Percentiles rank a stretch among this genome's conserved stretches.
Conservation (phyloP, 805 yeast species). For the Saturnispora hagleri region DNA sequence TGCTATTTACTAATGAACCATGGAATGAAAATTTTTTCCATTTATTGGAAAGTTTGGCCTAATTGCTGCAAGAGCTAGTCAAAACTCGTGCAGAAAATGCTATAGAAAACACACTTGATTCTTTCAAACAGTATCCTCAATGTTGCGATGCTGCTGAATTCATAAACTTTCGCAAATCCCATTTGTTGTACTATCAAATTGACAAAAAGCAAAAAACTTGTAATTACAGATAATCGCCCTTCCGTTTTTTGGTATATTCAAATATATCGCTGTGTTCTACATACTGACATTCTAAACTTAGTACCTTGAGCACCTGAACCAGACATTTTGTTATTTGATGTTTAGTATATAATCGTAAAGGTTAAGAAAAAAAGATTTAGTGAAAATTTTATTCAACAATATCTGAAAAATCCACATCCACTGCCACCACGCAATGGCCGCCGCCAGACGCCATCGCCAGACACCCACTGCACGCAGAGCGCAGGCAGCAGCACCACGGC, state of each 20-base stretch:
- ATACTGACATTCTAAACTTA: conserved; percentile 98
- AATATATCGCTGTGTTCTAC: conserved; percentile 29
- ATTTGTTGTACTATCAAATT: neutral
- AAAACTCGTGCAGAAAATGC: neutral
- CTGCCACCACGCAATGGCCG: neutral
- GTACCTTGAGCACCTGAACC: conserved; percentile 98
- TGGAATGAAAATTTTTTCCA: no score
- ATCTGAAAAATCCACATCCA: neutral
- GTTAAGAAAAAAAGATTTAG: neutral
- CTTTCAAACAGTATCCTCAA: neutral
- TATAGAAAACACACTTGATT: neutral
- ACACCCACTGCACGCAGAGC: neutral
- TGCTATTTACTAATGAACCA: no score
- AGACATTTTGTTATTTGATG: conserved; percentile 46
- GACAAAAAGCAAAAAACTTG: neutral
- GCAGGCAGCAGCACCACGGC: neutral
- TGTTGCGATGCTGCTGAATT: neutral
- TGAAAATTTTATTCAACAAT: neutral
- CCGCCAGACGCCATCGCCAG: neutral
- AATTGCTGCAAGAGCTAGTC: no score
- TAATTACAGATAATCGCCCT: neutral
- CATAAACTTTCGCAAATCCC: neutral
- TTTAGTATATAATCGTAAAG: neutral
- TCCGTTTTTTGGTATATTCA: neutral
- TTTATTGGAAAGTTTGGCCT: no score